phyloP scores from a whole-genome alignment of 2,329 filamentous ascomycete genomes.

The Talaromyces sp. region DNA sequence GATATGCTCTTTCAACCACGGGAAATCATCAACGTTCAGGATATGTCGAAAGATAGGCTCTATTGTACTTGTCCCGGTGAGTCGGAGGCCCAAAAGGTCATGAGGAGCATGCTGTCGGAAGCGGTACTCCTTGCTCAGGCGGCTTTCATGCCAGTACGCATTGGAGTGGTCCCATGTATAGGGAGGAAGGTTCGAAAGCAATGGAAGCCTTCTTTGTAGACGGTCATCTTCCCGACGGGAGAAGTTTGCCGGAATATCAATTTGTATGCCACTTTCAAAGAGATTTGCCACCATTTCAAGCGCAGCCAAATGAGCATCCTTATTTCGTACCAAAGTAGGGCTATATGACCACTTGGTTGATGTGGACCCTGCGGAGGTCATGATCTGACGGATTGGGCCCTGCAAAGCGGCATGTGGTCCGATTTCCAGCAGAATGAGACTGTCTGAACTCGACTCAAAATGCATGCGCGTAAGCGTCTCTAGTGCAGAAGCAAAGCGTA shows the following conservation, averaged over 20 bases:
- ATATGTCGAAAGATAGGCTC: constrained; percentile 28
- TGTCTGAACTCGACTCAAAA: background rate
- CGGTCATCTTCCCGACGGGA: background rate
- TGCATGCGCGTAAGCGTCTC: background rate
- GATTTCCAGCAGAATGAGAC: constrained; percentile 21
- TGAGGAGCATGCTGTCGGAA: constrained; percentile 1
- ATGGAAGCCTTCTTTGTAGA: background rate
- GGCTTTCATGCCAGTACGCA: constrained; percentile 22
- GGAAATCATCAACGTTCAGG: constrained; percentile 27
- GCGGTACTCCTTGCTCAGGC: constrained; percentile 15
- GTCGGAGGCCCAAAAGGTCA: background rate
- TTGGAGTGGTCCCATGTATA: constrained; percentile 24
- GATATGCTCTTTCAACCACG: constrained; percentile 33
- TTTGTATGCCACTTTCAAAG: constrained; percentile 14
- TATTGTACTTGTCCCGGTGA: background rate
- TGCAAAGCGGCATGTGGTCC: constrained; percentile 32
- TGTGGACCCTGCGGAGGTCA: background rate
- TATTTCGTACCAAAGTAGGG: background rate
- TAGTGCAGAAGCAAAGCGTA: constrained; percentile 30
- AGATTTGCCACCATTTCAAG: constrained; percentile 18
- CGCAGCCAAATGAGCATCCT: background rate
- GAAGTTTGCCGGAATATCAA: constrained; percentile 8
- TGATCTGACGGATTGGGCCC: constrained; percentile 20
- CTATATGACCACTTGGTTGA: background rate
- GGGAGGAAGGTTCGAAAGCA: constrained; percentile 17